Percentiles rank a stretch among this genome's conserved stretches.
Evolutionary conservation across 1,139 yeast genomes (phyloP).

Genomic region (Taiozyma sp.): DNA sequence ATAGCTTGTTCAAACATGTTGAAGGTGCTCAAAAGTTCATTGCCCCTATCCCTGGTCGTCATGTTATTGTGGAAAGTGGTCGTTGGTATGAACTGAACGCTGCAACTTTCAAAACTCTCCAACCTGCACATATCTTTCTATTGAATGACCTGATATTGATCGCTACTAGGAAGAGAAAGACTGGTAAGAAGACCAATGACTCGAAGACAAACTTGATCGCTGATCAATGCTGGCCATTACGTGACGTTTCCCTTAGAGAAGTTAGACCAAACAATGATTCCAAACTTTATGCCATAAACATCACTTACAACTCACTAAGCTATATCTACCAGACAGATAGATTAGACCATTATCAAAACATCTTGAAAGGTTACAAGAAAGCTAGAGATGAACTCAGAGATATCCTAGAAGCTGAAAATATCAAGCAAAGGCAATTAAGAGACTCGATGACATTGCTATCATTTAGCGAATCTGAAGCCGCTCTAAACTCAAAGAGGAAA

Average conservation of each 20-base stretch:
- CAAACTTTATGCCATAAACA: slow-evolving; percentile 37
- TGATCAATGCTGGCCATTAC: slow-evolving; percentile 73
- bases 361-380: slow-evolving; percentile 53
- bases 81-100: slow-evolving; percentile 87
- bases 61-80: slow-evolving; percentile 71
- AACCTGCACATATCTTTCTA: slow-evolving; percentile 70
- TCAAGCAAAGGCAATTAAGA: slow-evolving; percentile 39
- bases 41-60: slow-evolving; percentile 76
- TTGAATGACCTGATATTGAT: slow-evolving; percentile 73
- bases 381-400: slow-evolving; percentile 58
- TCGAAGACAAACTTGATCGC: slow-evolving; percentile 44
- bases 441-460: slow-evolving; percentile 42
- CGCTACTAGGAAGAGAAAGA: slow-evolving; percentile 55
- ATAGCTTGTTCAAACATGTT: slow-evolving; percentile 69
- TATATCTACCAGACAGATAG: slow-evolving; percentile 41
- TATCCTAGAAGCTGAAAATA: slow-evolving; percentile 34
- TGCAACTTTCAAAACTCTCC: slow-evolving; percentile 79
- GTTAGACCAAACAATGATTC: slow-evolving; percentile 22
- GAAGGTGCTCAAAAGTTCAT: slow-evolving; percentile 86
- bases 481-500: slow-evolving; percentile 6
- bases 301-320: slow-evolving; percentile 42
- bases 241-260: slow-evolving; percentile 53
- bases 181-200: slow-evolving; percentile 20
- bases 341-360: slow-evolving; percentile 29
- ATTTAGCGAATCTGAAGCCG: slow-evolving; percentile 26